These are phyloP conservation scores for Globisporangium paroecandrum DNA, from an alignment of 352 stramenopile species.

Conservation along the genomic window DNA sequence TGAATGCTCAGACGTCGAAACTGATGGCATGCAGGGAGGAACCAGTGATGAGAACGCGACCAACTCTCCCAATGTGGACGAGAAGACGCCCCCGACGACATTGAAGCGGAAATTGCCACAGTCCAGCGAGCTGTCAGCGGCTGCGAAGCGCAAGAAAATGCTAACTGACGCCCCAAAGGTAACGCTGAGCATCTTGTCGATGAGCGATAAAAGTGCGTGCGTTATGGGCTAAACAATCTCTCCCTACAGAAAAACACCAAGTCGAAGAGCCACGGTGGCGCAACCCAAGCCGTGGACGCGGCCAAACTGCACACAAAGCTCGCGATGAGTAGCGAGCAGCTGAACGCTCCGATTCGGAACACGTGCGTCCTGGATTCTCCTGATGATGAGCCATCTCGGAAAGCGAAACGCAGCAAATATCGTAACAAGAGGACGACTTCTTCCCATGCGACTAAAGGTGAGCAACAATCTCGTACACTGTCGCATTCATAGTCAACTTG, in stretches of 20 bases:
- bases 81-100: not conserved
- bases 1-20: conserved; percentile 1
- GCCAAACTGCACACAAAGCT: conserved; percentile 4
- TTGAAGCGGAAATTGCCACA: conserved; percentile 1
- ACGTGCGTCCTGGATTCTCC: conserved; percentile 4
- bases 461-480: not conserved
- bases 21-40: not conserved
- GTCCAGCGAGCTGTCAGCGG: not conserved
- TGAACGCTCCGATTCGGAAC: conserved; percentile 1
- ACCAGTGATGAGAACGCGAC: conserved; percentile 5
- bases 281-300: not conserved
- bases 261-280: not conserved
- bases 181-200: not conserved
- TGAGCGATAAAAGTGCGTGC: not conserved
- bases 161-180: not conserved
- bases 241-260: not conserved
- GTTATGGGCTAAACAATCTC: not conserved
- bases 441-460: not conserved
- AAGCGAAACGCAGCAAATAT: not conserved
- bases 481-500: not conserved
- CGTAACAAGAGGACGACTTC: not conserved
- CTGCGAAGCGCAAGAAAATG: conserved; percentile 2
- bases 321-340: not conserved
- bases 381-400: not conserved
- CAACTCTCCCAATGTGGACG: conserved; percentile 1